A percentile compares a stretch with the other conserved stretches of the same genome.
Evolutionary conservation across 192 early-diverging fungal species (phyloP).

Genomic region (Backusella mclennaniae): DNA sequence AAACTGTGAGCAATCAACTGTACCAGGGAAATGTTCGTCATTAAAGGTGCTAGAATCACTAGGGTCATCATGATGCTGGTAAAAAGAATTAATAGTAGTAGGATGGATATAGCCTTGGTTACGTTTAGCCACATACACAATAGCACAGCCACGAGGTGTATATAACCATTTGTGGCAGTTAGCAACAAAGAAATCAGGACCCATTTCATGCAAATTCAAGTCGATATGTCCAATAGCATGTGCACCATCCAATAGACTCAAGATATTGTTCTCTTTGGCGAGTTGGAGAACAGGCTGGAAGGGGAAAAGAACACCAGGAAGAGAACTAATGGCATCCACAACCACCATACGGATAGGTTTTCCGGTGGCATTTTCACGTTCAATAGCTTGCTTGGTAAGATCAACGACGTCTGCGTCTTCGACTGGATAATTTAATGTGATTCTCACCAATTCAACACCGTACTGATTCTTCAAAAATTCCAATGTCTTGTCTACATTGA

Average conservation of each 20-base stretch:
- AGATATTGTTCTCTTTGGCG: conserved; percentile 45
- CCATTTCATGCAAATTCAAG: conserved; percentile 44
- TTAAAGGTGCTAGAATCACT: conserved; percentile 23
- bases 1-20: conserved; percentile 31
- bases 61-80: conserved; percentile 16
- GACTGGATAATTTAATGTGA: conserved; percentile 47
- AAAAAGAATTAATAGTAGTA: conserved; percentile 37
- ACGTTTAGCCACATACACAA: conserved; percentile 50
- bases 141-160: conserved; percentile 50
- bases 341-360: conserved; percentile 41
- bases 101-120: conserved; percentile 49
- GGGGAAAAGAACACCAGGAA: conserved; percentile 46
- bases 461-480: conserved; percentile 40
- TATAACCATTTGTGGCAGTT: conserved; percentile 70
- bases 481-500: conserved; percentile 42
- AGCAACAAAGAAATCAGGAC: conserved; percentile 63
- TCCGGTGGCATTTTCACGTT: conserved; percentile 33
- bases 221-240: conserved; percentile 63
- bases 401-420: conserved; percentile 36
- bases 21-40: conserved; percentile 36
- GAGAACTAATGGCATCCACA: conserved; percentile 52
- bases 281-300: conserved; percentile 37
- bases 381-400: conserved; percentile 40
- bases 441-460: conserved; percentile 38
- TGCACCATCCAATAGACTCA: conserved; percentile 63